Evolutionary conservation across 2,329 filamentous ascomycete species (phyloP), one percentile per base, ranked within the genome.

Genomic region (Exophiala calicioides): DNA sequence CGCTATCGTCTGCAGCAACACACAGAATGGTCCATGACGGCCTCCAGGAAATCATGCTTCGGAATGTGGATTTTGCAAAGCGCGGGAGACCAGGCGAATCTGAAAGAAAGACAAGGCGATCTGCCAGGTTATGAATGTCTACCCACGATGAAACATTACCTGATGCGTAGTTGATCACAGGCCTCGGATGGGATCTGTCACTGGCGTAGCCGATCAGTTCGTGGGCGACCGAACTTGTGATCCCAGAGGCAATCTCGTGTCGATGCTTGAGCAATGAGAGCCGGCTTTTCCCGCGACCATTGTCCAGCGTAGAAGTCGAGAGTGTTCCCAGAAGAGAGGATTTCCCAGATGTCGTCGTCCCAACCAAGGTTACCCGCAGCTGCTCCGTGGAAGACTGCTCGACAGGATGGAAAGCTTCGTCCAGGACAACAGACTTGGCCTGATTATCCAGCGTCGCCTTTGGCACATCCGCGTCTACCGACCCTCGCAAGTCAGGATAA

Each of bases 1-100:
- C 74, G 16, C 57, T 60, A 54, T 86, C 85, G 60, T 93, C 86
- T 26, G 88, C 89, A 35, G 89, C 83, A 52, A 97, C 82, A 58
- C 94, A 96, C 2, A 97, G 76, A 16, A 95, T 67, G 1, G 88
- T 90, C 85, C 93, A 98, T 64, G 97, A 90, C 6, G 93, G 93
- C 27, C 88, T 87, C 90, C 93, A 97, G 34, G 90, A 93, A 54
- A 98, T 79, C n/a, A 98, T 74, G 0, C 90, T 90, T 50, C 91
- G 81, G 42, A 97, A 75, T 2, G 89, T 91, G 4, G 91, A 97
- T 45, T 93, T 84, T 36, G 90, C 81, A 66, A 93, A 98, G 33
- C 90, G 82, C 27, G 90, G 85, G 55, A 95, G 88, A 0, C 93
- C 93, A 12, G 91, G 91, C 34, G 91, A 94, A 67, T 98, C 93